Conservation (phyloP, 805 yeast species). For the Myxozyma vanderwaltii region DNA sequence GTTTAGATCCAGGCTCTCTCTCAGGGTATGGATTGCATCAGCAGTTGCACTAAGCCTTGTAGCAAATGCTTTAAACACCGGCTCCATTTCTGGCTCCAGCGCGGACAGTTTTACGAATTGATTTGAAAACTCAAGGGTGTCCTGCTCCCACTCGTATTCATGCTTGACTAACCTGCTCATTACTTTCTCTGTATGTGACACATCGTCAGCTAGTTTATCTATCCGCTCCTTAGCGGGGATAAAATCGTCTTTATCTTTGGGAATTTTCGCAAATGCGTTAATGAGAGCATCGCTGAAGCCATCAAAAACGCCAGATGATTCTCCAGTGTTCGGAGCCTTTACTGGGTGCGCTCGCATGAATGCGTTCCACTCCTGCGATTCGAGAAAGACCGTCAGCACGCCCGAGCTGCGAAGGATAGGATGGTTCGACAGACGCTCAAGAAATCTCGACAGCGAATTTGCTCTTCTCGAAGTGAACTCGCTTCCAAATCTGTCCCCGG, state of each 20-base stretch:
- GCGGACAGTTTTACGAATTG: slow-evolving; percentile 70
- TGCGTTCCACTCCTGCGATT: slow-evolving; percentile 72
- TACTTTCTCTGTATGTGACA: slow-evolving; percentile 74
- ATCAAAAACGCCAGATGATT: slow-evolving; percentile 57
- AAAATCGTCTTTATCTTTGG: slow-evolving; percentile 68
- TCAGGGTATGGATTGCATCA: slow-evolving; percentile 41
- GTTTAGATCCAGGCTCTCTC: slow-evolving; percentile 67
- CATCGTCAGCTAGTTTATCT: slow-evolving; percentile 81
- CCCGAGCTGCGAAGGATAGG: slow-evolving; percentile 70
- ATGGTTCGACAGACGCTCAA: slow-evolving; percentile 72
- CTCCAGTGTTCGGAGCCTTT: slow-evolving; percentile 39
- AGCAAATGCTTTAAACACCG: slow-evolving; percentile 50
- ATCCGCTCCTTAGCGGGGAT: slow-evolving; percentile 79
- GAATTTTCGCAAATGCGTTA: slow-evolving; percentile 86
- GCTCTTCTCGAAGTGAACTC: slow-evolving; percentile 85
- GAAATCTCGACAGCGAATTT: slow-evolving; percentile 73
- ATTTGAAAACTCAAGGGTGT: slow-evolving; percentile 67
- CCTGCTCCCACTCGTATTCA: slow-evolving; percentile 71
- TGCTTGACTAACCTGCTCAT: slow-evolving; percentile 71
- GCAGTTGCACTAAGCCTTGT: slow-evolving; percentile 52
- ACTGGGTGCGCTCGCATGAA: slow-evolving; percentile 54
- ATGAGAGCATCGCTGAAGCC: slow-evolving; percentile 86
- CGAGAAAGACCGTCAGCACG: slow-evolving; percentile 69
- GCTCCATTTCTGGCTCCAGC: slow-evolving; percentile 50
- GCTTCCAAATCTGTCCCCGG: slow-evolving; percentile 86